Evolutionary conservation across 2,329 filamentous ascomycete genomes (phyloP).

Genomic region (Ceratocystis cacaofunesta): DNA sequence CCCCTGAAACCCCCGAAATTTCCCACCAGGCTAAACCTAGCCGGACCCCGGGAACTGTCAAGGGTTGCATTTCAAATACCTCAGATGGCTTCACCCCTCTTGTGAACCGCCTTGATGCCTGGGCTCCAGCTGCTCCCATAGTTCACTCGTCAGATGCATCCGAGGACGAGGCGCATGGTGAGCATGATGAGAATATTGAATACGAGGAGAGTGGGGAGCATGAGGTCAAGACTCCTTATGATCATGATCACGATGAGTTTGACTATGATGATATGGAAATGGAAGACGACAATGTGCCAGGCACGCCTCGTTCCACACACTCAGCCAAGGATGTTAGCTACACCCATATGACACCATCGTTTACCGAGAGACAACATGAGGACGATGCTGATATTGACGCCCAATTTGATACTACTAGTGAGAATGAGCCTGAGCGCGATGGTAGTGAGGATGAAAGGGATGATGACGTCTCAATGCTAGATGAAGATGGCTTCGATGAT

Average conservation of each 20-base stretch:
- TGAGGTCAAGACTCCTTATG: not conserved
- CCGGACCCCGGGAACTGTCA: constrained; percentile 18
- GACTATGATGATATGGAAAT: constrained; percentile 15
- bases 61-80: constrained; percentile 23
- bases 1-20: constrained; percentile 26
- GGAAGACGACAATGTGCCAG: constrained; percentile 10
- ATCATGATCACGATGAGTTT: constrained; percentile 5
- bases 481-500: constrained; percentile 30
- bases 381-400: constrained; percentile 25
- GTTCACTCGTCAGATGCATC: constrained; percentile 8
- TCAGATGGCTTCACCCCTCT: constrained; percentile 49
- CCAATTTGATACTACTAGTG: constrained; percentile 21
- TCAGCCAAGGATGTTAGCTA: not conserved
- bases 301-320: constrained; percentile 3
- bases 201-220: not conserved
- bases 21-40: constrained; percentile 25
- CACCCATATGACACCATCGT: constrained; percentile 33
- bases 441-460: constrained; percentile 14
- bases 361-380: constrained; percentile 26
- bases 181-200: not conserved
- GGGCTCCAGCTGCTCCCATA: constrained; percentile 46
- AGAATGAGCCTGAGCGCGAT: not conserved
- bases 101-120: constrained; percentile 44
- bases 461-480: constrained; percentile 20
- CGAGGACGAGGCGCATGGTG: not conserved